Evolutionary conservation across 2,329 filamentous ascomycete genomes (phyloP), one percentile per base, ranked within the genome.

Genomic region (Talaromyces sp.): DNA sequence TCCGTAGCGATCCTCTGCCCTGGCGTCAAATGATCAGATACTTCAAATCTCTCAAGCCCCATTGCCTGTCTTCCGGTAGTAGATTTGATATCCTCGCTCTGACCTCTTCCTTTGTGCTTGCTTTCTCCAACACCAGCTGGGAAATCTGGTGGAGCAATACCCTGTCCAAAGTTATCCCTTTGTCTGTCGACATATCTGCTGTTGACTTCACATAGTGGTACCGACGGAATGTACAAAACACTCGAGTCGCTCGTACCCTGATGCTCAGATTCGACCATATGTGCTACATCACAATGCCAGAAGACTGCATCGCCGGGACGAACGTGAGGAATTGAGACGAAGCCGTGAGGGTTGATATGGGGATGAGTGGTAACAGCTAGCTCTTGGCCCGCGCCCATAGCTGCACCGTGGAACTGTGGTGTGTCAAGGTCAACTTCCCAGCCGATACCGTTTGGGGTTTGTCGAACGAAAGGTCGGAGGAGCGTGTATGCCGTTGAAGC

Each of bases 151-250:
- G 66, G 86, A 84, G 67, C 85, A 80, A 73, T 83, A 77, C 50
- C 83, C 78, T 69, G 84, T 81, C 5, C 82, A 81, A 4, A 84
- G 75, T 33, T 83, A 81, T 27, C 81, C 77, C 73, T 81, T 80
- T 15, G 80, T 75, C 79, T 81, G 84, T 69, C 86, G 82, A 45
- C 63, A 50, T 76, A 75, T 4, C 25, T 59, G 39, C 69, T 71
- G 61, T 75, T 75, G 43, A 69, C 65, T 2, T 68, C 52, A 1
- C 77, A 80, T 4, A 74, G 73, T 0, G 78, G 77, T 10, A 73
- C 74, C 2, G 78, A 74, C 2, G 77, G 73, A 31, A 80, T 74
- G 64, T 77, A 79, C 0, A 71, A 73, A 0, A 79, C 78, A 22
- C 70, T 73, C 3, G 77, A 72, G 49, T 77, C 74, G 19, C 72